Evolutionary conservation across 2,329 filamentous ascomycete genomes (phyloP).

Genomic region (Penicillium brasilianum): DNA sequence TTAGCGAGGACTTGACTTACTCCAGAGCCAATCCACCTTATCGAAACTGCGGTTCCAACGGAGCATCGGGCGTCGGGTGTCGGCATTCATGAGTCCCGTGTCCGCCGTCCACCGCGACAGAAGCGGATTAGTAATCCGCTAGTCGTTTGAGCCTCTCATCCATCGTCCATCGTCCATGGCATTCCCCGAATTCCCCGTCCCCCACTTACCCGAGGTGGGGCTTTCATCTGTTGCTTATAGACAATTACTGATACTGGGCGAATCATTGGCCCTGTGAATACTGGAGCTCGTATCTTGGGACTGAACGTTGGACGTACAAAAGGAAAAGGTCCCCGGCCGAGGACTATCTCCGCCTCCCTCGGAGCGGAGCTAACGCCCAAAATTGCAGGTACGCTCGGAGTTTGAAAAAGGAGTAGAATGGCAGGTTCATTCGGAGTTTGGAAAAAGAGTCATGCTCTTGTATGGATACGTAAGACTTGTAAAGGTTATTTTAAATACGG

Average conservation of each 20-base stretch:
- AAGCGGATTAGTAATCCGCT: background rate
- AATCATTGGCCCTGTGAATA: background rate
- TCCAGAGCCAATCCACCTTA: background rate
- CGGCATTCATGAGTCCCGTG: slow-evolving; percentile 3
- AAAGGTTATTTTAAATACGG: too few relatives aligned
- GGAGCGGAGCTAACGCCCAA: background rate
- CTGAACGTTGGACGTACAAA: too few relatives aligned
- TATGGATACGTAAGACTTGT: background rate
- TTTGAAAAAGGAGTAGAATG: background rate
- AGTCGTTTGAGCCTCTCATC: background rate
- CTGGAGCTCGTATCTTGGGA: background rate
- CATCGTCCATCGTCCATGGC: too few relatives aligned
- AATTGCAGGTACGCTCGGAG: background rate
- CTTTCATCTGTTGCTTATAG: background rate
- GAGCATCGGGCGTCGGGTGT: background rate
- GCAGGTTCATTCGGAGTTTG: background rate
- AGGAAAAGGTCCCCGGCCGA: background rate
- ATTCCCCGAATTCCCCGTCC: slow-evolving; percentile 4
- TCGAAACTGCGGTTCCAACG: background rate
- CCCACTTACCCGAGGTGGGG: slow-evolving; percentile 1
- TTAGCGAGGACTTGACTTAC: too few relatives aligned
- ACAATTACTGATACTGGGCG: background rate
- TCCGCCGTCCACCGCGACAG: background rate
- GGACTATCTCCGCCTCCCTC: slow-evolving; percentile 3
- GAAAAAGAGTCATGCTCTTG: background rate